Base-by-base conservation (phyloP, 257 asterid species). In the Anisodus acutangulus region DNA sequence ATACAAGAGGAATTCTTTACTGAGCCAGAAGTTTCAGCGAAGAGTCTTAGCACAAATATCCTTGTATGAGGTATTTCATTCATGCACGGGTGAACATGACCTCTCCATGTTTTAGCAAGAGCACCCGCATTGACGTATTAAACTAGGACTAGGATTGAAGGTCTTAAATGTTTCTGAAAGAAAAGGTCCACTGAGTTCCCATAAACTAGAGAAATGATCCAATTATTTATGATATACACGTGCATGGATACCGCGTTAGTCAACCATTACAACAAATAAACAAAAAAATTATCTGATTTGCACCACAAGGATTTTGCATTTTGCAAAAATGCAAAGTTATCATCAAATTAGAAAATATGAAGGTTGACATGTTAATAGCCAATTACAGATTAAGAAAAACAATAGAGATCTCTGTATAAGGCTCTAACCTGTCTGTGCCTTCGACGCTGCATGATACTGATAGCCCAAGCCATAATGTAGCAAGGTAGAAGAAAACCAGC, bases 381-480 rank as follows among this genome's bases (percentile, higher is more conserved):
- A 47, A 35, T 43, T 35, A 51, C 11, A 53, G 19, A 78, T 12
- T 12, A 78, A 31, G 49, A 49, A 31, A 53, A 78, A 12, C 64
- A 13, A 78, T 1, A 53, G 81, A 76, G 11, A 47, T 74, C 16
- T 64, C 45, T 76, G 39, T 16, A 68, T 26, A 51, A 82, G 53
- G 41, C 39, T 59, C 88, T 78, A 79, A 90, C 93, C 91, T 90
- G 90, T 89, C 93, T 90, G 79, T 90, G 91, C 69, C 93, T 88
- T 37, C 93, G 88, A 54, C 85, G 90, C 82, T 89, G 93, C 82
- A 90, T 58, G 57, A 90, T 45, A 81, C 91, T 89, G 83, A 90
- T 84, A 17, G 89, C 91, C 93, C 91, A 90, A 66, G 91, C 91
- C 87, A 90, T 85, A 69, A 89, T 85, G 79, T 90, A 90, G 87